Evolutionary conservation across 805 yeast species (phyloP), one percentile per base, ranked within the genome.

Genomic region (Komagataella mondaviorum): DNA sequence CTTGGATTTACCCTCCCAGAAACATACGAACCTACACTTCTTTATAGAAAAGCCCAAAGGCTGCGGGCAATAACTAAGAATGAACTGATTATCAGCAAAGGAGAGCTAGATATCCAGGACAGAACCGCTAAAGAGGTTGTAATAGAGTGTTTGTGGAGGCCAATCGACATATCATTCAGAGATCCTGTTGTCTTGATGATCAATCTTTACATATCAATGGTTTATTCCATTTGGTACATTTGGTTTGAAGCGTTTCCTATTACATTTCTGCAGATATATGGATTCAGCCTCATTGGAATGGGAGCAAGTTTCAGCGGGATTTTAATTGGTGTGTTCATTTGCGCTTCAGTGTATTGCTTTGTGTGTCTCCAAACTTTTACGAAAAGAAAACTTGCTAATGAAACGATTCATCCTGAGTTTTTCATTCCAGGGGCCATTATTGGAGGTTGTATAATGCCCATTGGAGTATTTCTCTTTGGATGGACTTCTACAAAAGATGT

Each of bases 171-270:
- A 51, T 69, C 74, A n/a, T 36, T 72, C 22, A 55, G 61, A 49
- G 86, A 81, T 60, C 86, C 85, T 0, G 77, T 76, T 23, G 73
- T 80, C n/a, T 52, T 80, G 17, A 66, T 78, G 30, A 71, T 79
- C 53, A 72, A 80, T 57, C 18, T 73, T 23, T 79, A 78, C 60
- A 65, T 75, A 55, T 77, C 81, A 0, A 57, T 80, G 49, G 66
- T 72, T 6, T 81, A 80, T 60, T 76, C 82, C 24, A 62, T 73
- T 30, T 56, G 77, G 54, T 81, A 78, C 60, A 60, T 78, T 20
- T 80, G 77, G 69, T 77, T 80, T 57, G 85, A 81, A 62, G 80
- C 78, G 4, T 78, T 77, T 63, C 86, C 87, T 7, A 66, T 80
- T 44, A 79, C 77, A 2, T 81, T 73, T 54, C 51, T 54, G 6